phyloP scores from a whole-genome alignment of 441 rosid genomes.

The Pelargonium australe region DNA sequence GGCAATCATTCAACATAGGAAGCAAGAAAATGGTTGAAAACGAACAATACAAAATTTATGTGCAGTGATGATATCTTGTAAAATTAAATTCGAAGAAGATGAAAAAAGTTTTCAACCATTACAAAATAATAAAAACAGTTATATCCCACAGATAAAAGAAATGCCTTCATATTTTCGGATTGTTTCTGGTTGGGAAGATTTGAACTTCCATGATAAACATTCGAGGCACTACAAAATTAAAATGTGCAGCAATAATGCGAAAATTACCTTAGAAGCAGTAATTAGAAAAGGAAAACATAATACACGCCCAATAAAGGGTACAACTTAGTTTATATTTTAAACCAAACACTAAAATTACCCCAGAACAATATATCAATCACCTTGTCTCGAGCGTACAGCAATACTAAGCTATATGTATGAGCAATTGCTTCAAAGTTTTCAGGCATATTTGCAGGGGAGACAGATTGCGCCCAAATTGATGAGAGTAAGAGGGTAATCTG shows the following conservation, averaged over 20 bases:
- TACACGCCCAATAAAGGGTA: conserved; percentile 3
- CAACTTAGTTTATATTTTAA: background rate
- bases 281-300: background rate
- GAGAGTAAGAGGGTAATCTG: conserved; percentile 80
- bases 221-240: background rate
- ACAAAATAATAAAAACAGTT: background rate
- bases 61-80: background rate
- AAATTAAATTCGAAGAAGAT: background rate
- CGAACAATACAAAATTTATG: background rate
- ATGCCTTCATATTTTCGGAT: background rate
- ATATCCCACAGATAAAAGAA: background rate
- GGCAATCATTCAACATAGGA: background rate
- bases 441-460: conserved; percentile 73
- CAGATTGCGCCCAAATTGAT: conserved; percentile 81
- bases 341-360: conserved; percentile 7
- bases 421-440: conserved; percentile 88
- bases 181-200: background rate
- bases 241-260: background rate
- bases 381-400: conserved; percentile 70
- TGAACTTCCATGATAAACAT: background rate
- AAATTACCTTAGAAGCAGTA: background rate
- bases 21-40: background rate
- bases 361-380: conserved; percentile 28
- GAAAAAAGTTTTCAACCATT: background rate
- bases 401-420: conserved; percentile 68